Evolutionary conservation across 768 basidiomycete genomes (phyloP).

Genomic region (Pleurotus salmoneostramineus): DNA sequence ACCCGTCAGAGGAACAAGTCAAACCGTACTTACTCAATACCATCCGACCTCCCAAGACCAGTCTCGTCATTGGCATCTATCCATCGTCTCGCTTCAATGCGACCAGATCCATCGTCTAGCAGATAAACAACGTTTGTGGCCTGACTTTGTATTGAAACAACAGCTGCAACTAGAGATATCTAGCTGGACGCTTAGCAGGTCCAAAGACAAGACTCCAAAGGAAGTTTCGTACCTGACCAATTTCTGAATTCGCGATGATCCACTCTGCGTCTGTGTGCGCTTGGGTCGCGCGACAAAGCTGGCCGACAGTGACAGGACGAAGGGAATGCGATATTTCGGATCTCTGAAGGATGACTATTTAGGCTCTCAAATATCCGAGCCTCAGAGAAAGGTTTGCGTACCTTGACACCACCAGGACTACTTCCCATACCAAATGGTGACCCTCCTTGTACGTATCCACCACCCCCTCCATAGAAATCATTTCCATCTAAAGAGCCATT

Average conservation of each 20-base stretch:
- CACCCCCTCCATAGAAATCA: conserved; percentile 33
- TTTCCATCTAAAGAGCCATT: conserved; percentile 1
- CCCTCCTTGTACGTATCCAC: conserved; percentile 56
- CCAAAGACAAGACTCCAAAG: conserved; percentile 7
- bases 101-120: conserved; percentile 85
- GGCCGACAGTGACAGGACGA: conserved; percentile 28
- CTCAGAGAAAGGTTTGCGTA: conserved; percentile 23
- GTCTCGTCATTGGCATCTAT: conserved; percentile 62
- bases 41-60: conserved; percentile 38
- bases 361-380: neutral
- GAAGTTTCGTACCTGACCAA: conserved; percentile 61
- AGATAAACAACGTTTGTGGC: conserved; percentile 79
- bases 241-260: conserved; percentile 73
- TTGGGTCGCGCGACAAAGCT: conserved; percentile 69
- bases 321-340: conserved; percentile 34
- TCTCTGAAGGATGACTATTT: conserved; percentile 18
- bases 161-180: conserved; percentile 74
- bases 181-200: conserved; percentile 19
- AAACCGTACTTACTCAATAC: conserved; percentile 33
- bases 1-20: neutral
- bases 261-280: conserved; percentile 88
- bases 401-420: conserved; percentile 53
- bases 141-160: conserved; percentile 62
- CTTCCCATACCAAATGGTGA: conserved; percentile 56
- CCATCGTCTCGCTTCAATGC: conserved; percentile 81